Evolutionary conservation across 495 filamentous ascomycete species (phyloP).

Genomic region (Penicillium pancosmium): DNA sequence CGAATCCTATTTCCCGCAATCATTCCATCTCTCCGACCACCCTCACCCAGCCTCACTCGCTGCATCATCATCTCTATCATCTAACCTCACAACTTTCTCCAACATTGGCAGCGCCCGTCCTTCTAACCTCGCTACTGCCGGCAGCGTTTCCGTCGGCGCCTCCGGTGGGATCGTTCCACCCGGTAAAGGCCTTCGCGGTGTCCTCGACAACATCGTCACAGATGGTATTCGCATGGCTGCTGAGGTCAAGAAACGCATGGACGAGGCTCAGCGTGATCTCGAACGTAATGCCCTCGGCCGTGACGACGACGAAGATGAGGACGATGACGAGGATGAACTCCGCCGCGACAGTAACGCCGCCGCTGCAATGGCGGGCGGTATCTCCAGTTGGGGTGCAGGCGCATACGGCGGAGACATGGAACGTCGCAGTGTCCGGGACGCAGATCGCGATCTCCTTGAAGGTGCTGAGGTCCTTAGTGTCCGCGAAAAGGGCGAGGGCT

Average conservation of each 20-base stretch:
- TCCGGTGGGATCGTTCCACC: slow-evolving; percentile 61
- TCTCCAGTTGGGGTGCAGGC: slow-evolving; percentile 49
- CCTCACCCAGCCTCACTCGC: slow-evolving; percentile 41
- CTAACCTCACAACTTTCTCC: slow-evolving; percentile 79
- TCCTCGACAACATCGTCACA: slow-evolving; percentile 94
- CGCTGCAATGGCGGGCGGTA: slow-evolving; percentile 42
- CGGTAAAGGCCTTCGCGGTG: slow-evolving; percentile 79
- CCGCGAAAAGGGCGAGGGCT: slow-evolving; percentile 33
- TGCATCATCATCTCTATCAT: slow-evolving; percentile 67
- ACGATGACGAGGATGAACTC: slow-evolving; percentile 57
- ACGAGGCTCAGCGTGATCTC: slow-evolving; percentile 84
- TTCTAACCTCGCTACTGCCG: slow-evolving; percentile 37
- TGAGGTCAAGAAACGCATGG: slow-evolving; percentile 88
- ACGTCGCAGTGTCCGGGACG: slow-evolving; percentile 66
- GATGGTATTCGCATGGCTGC: slow-evolving; percentile 94
- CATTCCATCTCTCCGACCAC: slow-evolving; percentile 65
- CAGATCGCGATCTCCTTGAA: slow-evolving; percentile 75
- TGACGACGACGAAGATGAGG: slow-evolving; percentile 78
- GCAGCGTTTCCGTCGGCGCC: slow-evolving; percentile 45
- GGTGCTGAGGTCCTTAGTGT: slow-evolving; percentile 45
- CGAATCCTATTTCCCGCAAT: slow-evolving; percentile 75
- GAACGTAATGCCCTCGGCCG: slow-evolving; percentile 74
- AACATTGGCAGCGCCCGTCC: slow-evolving; percentile 60
- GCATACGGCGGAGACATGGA: slow-evolving; percentile 57
- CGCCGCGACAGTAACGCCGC: slow-evolving; percentile 26